phyloP scores from a whole-genome alignment of 169 alveolate species.

The Plasmodium fragile region DNA sequence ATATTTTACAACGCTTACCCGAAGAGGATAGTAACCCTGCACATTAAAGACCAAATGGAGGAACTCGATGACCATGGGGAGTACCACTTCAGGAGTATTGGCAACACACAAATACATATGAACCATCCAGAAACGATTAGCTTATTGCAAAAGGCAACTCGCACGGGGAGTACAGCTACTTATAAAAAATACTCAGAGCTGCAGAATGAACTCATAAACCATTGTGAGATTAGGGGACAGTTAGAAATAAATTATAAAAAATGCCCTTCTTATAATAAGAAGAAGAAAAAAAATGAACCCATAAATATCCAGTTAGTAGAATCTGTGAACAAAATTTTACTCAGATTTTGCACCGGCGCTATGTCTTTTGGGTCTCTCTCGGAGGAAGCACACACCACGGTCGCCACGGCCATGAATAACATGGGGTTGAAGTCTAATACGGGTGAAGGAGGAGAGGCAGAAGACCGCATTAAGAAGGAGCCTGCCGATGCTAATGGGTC shows the following conservation, averaged over 20 bases:
- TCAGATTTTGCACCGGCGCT: constrained; percentile 83
- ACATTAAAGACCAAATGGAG: constrained; percentile 78
- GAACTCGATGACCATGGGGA: constrained; percentile 82
- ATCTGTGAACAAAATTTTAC: constrained; percentile 61
- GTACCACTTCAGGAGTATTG: constrained; percentile 83
- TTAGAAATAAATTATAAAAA: constrained; percentile 81
- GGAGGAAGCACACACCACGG: constrained; percentile 84
- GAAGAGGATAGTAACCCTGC: constrained; percentile 66
- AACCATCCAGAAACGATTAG: constrained; percentile 85
- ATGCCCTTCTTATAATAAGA: constrained; percentile 76
- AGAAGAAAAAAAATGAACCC: constrained; percentile 79
- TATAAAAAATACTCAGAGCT: constrained; percentile 77
- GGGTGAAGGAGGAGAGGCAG: constrained; percentile 90
- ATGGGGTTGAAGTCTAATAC: constrained; percentile 84
- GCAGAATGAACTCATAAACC: constrained; percentile 79
- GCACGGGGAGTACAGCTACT: constrained; percentile 75
- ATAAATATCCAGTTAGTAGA: constrained; percentile 80
- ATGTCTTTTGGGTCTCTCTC: constrained; percentile 81
- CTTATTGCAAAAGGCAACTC: constrained; percentile 81
- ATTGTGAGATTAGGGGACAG: constrained; percentile 83
- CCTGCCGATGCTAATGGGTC: neutral
- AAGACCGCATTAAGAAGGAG: constrained; percentile 67
- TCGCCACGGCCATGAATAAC: constrained; percentile 85
- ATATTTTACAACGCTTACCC: constrained; percentile 80
- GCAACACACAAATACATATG: constrained; percentile 81